Percentiles rank a stretch among this genome's conserved stretches.
These are phyloP conservation scores for Fusarium temperatum DNA, from an alignment of 2,329 filamentous ascomycete species.

Conservation along the genomic window DNA sequence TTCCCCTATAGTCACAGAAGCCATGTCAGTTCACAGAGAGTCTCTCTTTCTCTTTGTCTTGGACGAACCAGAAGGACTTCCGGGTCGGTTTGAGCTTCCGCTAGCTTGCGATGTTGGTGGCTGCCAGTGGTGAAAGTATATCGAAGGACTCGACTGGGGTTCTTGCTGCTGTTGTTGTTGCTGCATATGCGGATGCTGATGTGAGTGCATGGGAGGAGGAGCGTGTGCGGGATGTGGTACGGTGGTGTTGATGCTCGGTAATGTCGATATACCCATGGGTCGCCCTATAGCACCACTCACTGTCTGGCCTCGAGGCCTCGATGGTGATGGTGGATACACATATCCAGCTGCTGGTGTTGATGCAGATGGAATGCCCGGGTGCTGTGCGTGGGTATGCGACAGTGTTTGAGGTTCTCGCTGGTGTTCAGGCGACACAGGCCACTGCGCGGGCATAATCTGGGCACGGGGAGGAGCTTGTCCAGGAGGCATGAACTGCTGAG, in stretches of 20 bases:
- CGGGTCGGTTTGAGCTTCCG: constrained; percentile 70
- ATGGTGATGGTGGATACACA: constrained; percentile 60
- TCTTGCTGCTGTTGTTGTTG: constrained; percentile 64
- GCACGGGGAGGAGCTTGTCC: constrained; percentile 56
- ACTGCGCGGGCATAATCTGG: constrained; percentile 61
- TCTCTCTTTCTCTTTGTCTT: constrained; percentile 60
- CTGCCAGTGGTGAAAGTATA: constrained; percentile 95
- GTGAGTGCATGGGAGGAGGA: constrained; percentile 49
- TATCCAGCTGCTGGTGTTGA: constrained; percentile 53
- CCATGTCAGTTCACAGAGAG: constrained; percentile 52
- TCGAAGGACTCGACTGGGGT: constrained; percentile 69
- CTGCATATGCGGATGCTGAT: constrained; percentile 62
- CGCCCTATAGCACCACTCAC: constrained; percentile 54
- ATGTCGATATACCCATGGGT: constrained; percentile 48
- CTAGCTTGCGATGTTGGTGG: constrained; percentile 75
- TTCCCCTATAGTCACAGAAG: constrained; percentile 65
- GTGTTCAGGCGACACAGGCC: constrained; percentile 62
- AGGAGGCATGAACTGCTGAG: constrained; percentile 70
- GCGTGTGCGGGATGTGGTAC: constrained; percentile 49
- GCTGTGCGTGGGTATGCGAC: constrained; percentile 52
- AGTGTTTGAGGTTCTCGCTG: constrained; percentile 61
- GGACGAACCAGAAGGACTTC: constrained; percentile 79
- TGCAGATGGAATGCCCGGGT: constrained; percentile 49
- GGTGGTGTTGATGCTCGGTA: constrained; percentile 58
- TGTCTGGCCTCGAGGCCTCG: constrained; percentile 60